phyloP scores from a whole-genome alignment of 73 alveolate genomes.

The Paramecium bursaria region DNA sequence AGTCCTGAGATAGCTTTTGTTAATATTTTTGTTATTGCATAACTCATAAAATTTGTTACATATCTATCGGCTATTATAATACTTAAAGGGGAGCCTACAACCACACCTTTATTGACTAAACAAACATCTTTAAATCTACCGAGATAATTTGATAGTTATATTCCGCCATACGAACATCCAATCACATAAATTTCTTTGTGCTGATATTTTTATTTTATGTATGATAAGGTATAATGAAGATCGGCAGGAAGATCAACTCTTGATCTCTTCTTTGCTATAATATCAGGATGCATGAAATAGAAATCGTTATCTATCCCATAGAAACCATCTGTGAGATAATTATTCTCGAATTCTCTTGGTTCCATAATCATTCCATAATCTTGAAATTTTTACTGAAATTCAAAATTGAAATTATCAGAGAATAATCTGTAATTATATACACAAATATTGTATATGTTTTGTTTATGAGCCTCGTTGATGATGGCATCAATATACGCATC shows the following conservation, averaged over 20 bases:
- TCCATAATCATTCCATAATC: slow-evolving; percentile 32
- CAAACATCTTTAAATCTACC: slow-evolving; percentile 20
- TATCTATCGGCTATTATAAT: not conserved
- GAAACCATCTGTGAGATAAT: too few relatives aligned
- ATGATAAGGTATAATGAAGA: not conserved
- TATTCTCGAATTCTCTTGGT: slow-evolving; percentile 43
- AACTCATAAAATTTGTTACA: not conserved
- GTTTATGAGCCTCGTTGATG: slow-evolving; percentile 25
- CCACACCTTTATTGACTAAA: slow-evolving; percentile 14
- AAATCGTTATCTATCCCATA: slow-evolving; percentile 15
- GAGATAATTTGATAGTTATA: slow-evolving; percentile 10
- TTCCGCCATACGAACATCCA: slow-evolving; percentile 63
- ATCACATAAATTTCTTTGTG: slow-evolving; percentile 1
- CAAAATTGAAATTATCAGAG: not conserved
- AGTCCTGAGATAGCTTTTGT: not conserved
- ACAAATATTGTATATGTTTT: slow-evolving; percentile 23
- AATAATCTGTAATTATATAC: slow-evolving; percentile 31
- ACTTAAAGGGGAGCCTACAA: slow-evolving; percentile 41
- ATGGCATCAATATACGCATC: slow-evolving; percentile 40
- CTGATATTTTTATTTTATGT: slow-evolving; percentile 9
- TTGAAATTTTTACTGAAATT: not conserved
- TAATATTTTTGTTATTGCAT: not conserved
- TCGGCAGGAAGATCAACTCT: slow-evolving; percentile 47
- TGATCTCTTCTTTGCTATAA: slow-evolving; percentile 4
- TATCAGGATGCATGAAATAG: slow-evolving; percentile 1